A percentile compares a stretch with the other conserved stretches of the same genome.
These are phyloP conservation scores for Larix kaempferi DNA, from an alignment of 75 land plant genomes.

Conservation along the genomic window DNA sequence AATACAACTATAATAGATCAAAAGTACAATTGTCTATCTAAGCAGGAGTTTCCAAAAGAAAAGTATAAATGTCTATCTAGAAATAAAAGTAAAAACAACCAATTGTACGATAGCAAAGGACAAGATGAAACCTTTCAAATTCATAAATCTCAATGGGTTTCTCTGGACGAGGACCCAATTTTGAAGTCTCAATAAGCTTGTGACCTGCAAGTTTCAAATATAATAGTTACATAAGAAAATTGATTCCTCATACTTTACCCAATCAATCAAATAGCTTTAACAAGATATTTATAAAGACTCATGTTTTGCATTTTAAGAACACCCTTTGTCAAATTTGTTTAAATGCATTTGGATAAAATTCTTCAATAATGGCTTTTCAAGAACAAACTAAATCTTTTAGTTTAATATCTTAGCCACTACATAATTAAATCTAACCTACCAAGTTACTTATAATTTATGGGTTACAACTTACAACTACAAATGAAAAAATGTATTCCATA, in stretches of 20 bases:
- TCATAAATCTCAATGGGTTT: constrained; percentile 98
- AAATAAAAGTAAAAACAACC: neutral
- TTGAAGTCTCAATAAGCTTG: constrained; percentile 81
- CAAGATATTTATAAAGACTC: neutral
- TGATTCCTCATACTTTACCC: neutral
- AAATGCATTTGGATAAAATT: neutral
- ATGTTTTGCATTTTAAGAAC: neutral
- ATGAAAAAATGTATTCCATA: too few species aligned
- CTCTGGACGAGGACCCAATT: constrained; percentile 87
- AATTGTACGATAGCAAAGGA: neutral
- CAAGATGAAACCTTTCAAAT: constrained; percentile 75
- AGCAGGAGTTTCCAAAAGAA: neutral
- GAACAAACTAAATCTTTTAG: neutral
- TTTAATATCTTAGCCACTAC: neutral
- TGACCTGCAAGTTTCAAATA: constrained; percentile 39
- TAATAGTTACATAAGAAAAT: neutral
- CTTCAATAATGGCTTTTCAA: neutral
- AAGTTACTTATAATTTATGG: too few species aligned
- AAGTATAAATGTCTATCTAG: neutral
- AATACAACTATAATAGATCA: neutral
- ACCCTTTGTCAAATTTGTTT: neutral
- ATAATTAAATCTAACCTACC: too few species aligned
- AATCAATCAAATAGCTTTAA: neutral
- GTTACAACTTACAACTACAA: too few species aligned
- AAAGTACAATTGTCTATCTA: neutral